phyloP scores from a whole-genome alignment of 192 early-diverging fungal genomes.

The Coemansia sp. region DNA sequence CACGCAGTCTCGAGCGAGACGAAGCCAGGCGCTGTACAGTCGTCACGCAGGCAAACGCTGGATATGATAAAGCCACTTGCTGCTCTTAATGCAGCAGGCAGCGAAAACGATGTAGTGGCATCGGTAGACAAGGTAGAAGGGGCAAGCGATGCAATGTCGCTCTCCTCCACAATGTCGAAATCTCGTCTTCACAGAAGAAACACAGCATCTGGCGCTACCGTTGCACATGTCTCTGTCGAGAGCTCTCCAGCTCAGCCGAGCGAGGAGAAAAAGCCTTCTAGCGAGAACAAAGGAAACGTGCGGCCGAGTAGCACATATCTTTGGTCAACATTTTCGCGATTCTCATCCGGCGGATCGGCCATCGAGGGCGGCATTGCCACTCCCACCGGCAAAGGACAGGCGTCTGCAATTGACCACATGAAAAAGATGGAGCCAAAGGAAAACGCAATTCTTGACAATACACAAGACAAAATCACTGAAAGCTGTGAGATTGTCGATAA shows the following conservation, averaged over 20 bases:
- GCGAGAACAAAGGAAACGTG: not conserved
- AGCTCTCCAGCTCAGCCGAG: not conserved
- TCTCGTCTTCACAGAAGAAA: not conserved
- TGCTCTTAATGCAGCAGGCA: not conserved
- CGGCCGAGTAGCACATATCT: slow-evolving; percentile 7
- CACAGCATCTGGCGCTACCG: not conserved
- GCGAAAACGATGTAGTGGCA: not conserved
- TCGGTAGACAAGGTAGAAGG: not conserved
- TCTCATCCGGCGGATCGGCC: slow-evolving; percentile 10
- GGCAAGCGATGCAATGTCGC: not conserved
- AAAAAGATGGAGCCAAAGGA: slow-evolving; percentile 18
- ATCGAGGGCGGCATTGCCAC: slow-evolving; percentile 7
- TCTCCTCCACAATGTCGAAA: not conserved
- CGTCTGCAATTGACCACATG: slow-evolving; percentile 23
- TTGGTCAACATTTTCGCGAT: slow-evolving; percentile 22
- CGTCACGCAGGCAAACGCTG: slow-evolving; percentile 19
- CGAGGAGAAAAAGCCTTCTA: slow-evolving; percentile 1
- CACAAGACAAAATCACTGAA: not conserved
- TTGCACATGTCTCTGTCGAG: slow-evolving; percentile 3
- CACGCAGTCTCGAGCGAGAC: not conserved
- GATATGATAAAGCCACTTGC: slow-evolving; percentile 33
- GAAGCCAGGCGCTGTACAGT: not conserved
- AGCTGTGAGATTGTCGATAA: not conserved
- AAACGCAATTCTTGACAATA: not conserved
- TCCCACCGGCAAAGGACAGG: not conserved